These are phyloP conservation scores for Lachancea sp. DNA, from an alignment of 805 yeast species.

Conservation along the genomic window DNA sequence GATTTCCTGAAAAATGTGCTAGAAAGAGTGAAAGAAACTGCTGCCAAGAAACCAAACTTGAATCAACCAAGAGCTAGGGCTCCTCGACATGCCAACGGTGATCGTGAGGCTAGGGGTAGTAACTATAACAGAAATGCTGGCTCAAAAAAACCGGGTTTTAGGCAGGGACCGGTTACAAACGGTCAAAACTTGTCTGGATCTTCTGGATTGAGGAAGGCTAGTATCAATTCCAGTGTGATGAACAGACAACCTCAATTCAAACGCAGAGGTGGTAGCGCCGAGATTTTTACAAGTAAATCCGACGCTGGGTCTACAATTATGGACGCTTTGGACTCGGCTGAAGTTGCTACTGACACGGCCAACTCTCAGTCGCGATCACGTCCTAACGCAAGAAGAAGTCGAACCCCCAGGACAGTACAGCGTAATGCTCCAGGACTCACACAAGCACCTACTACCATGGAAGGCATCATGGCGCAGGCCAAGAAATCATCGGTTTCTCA, in stretches of 20 bases:
- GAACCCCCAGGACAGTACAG: slow-evolving; percentile 6
- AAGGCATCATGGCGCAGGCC: slow-evolving; percentile 7
- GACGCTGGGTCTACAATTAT: slow-evolving; percentile 10
- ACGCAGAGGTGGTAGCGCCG: slow-evolving; percentile 8
- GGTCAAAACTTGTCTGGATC: not conserved
- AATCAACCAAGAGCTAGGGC: not conserved
- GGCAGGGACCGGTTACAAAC: slow-evolving; percentile 6
- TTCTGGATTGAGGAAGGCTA: slow-evolving; percentile 10
- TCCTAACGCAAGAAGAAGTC: slow-evolving; percentile 1
- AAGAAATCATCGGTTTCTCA: slow-evolving; percentile 8
- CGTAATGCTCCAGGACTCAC: slow-evolving; percentile 15
- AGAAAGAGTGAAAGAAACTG: slow-evolving; percentile 29
- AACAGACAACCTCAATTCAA: slow-evolving; percentile 19
- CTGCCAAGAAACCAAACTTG: slow-evolving; percentile 12
- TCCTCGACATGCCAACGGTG: slow-evolving; percentile 1
- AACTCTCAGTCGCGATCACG: not conserved
- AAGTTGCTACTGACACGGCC: not conserved
- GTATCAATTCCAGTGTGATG: slow-evolving; percentile 14
- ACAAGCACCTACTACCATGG: slow-evolving; percentile 4
- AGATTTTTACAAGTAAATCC: slow-evolving; percentile 4
- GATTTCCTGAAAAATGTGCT: slow-evolving; percentile 29
- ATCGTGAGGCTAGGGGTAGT: slow-evolving; percentile 4
- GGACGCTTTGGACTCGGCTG: slow-evolving; percentile 14
- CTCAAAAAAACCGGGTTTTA: slow-evolving; percentile 4
- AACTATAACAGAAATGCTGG: not conserved